Base-by-base conservation (phyloP, 1,284 basidiomycete species). In the Malassezia cuniculi region DNA sequence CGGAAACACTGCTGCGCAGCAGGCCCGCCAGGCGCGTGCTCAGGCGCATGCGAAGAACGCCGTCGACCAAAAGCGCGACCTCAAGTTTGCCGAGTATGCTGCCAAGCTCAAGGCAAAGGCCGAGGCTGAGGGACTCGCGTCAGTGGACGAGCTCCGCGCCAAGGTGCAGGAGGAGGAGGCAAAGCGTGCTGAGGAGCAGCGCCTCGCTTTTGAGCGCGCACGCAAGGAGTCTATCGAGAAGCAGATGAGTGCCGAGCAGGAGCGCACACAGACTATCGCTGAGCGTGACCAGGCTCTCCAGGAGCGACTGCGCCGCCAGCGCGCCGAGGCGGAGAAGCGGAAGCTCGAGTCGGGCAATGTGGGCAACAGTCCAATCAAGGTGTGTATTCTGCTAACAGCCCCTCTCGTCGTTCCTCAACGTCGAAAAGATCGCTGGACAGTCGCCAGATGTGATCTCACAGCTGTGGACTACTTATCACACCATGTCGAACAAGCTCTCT, bases 391-490 rank as follows among this genome's bases (percentile, higher is more conserved):
- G 9, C 10, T 24, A 20, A 10, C 18, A 18, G 26, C 34, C 36
- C 2, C 29, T 41, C 16, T 36, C 34, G 3, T n/a, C 36, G 10
- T 50, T 66, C 27, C 42, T 66, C 25, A 52, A 64, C 22, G 28
- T 64, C 6, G 46, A 53, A 15, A 60, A 58, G 44, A 48, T 64
- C 9, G 14, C 27, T n/a, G 35, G 39, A 2, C 50, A 56, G 26
- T 36, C 50, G 10, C 21, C 44, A 1, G 54, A 55, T 20, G 55
- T 38, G 10, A 55, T 66, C 28, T 37, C 47, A 34, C 51, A 65
- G 35, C 55, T 66, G 4, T 66, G 63, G 63, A 56, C 63, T 4
- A 50, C 45, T 14, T 66, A 65, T 33, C 63, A 66, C 46, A 54
- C 41, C 10, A 33, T 65, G 36, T 57, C 55, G 42, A 59, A 60